Conservation (phyloP, 2,329 filamentous ascomycete genomes). For the Talaromyces islandicus region DNA sequence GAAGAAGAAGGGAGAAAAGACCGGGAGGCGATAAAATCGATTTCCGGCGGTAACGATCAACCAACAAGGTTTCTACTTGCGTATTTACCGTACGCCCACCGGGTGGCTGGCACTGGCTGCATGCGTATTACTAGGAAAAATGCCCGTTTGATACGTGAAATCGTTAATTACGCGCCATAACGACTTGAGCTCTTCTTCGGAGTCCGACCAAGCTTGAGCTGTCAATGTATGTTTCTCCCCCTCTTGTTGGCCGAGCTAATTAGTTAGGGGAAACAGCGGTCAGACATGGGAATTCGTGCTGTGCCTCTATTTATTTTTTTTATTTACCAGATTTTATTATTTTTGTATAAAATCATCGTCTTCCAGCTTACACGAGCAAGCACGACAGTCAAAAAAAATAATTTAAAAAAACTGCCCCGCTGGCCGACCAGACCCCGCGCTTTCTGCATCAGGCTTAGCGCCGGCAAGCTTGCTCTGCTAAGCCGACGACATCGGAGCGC, state of each 20-base stretch:
- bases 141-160: neutral
- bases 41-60: neutral
- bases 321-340: neutral
- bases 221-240: neutral
- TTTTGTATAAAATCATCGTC: neutral
- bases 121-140: neutral
- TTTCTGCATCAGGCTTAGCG: slow-evolving; percentile 7
- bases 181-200: neutral
- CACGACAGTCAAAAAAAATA: neutral
- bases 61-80: neutral
- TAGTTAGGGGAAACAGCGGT: neutral
- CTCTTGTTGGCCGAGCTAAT: neutral
- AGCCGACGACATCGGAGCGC: slow-evolving; percentile 9
- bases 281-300: neutral
- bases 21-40: slow-evolving; percentile 1
- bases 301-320: neutral
- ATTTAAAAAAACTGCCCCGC: slow-evolving; percentile 7
- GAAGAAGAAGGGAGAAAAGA: neutral
- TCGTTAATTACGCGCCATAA: neutral
- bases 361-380: neutral
- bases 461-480: neutral
- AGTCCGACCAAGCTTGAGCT: neutral
- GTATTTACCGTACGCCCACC: neutral
- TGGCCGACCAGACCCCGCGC: slow-evolving; percentile 10
- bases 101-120: neutral